A percentile compares a stretch with the other conserved stretches of the same genome.
These are phyloP conservation scores for Talaromyces wortmannii DNA, from an alignment of 495 filamentous ascomycete genomes.

Conservation along the genomic window DNA sequence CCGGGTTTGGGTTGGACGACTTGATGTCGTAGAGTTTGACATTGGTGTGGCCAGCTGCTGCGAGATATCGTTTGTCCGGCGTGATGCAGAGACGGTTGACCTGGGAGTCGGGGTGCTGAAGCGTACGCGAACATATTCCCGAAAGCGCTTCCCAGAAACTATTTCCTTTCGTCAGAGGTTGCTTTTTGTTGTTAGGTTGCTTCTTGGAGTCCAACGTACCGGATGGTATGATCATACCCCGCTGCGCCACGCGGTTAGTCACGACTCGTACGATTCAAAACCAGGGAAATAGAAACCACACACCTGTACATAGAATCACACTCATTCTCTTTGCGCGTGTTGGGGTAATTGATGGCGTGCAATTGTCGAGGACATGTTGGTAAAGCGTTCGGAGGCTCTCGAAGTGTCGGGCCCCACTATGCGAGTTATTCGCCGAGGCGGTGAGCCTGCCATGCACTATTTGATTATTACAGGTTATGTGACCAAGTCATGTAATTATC, in stretches of 20 bases:
- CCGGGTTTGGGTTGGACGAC: constrained; percentile 85
- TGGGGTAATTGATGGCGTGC: neutral
- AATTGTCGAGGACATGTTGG: neutral
- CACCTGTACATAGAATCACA: constrained; percentile 83
- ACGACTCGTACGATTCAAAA: neutral
- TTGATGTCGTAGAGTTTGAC: constrained; percentile 98
- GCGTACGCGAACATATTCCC: constrained; percentile 94
- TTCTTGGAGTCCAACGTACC: constrained; percentile 45
- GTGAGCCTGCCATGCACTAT: neutral
- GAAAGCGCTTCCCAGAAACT: constrained; percentile 99
- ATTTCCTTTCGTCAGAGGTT: neutral
- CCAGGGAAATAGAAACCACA: constrained; percentile 13
- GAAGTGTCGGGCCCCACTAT: neutral
- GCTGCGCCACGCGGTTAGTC: constrained; percentile 42
- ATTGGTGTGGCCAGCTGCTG: constrained; percentile 87
- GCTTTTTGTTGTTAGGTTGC: neutral
- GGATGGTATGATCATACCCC: constrained; percentile 98
- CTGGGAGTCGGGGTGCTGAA: constrained; percentile 95
- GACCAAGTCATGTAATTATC: too few species aligned
- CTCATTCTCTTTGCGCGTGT: constrained; percentile 52
- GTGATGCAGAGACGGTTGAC: constrained; percentile 98
- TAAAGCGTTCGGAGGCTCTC: neutral
- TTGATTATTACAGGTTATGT: too few species aligned
- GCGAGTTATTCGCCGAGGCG: neutral
- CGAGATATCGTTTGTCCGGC: constrained; percentile 92